Percentiles rank a stretch among this genome's conserved stretches.
Conservation (phyloP, 1,284 basidiomycete species). For the Malassezia obtusa region DNA sequence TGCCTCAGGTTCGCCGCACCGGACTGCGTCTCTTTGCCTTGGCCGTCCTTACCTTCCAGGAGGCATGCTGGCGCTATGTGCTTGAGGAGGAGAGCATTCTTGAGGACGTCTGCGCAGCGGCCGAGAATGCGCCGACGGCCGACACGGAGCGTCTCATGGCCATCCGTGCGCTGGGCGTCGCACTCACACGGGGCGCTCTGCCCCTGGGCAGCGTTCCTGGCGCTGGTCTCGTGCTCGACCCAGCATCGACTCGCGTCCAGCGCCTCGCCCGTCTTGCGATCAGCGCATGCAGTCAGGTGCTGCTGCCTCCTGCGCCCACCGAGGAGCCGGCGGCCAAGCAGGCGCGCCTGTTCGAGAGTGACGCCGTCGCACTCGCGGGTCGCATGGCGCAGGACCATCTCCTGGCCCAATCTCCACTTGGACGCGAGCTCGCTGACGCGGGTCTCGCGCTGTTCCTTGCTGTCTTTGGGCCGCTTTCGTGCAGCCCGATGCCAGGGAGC, state of each 20-base stretch:
- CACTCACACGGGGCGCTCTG: conserved; percentile 11
- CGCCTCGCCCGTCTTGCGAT: conserved; percentile 24
- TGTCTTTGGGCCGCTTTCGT: conserved; percentile 19
- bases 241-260: conserved; percentile 20
- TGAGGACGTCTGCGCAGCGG: conserved; percentile 19
- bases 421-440: conserved; percentile 14
- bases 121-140: conserved; percentile 4
- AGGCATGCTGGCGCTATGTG: conserved; percentile 11
- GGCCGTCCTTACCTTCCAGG: conserved; percentile 15
- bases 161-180: conserved; percentile 18
- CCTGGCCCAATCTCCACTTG: conserved; percentile 13
- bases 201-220: neutral
- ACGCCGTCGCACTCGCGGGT: conserved; percentile 18
- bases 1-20: conserved; percentile 16
- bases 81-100: conserved; percentile 15
- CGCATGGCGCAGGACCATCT: conserved; percentile 21
- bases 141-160: conserved; percentile 8
- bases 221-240: conserved; percentile 23
- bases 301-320: neutral
- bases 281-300: conserved; percentile 5
- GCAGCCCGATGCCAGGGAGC: conserved; percentile 19
- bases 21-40: conserved; percentile 22
- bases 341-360: conserved; percentile 28
- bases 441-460: conserved; percentile 19
- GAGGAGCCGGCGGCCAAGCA: conserved; percentile 19